These are phyloP conservation scores for Talaromyces albobiverticillius DNA, from an alignment of 2,329 filamentous ascomycete genomes.

Conservation along the genomic window DNA sequence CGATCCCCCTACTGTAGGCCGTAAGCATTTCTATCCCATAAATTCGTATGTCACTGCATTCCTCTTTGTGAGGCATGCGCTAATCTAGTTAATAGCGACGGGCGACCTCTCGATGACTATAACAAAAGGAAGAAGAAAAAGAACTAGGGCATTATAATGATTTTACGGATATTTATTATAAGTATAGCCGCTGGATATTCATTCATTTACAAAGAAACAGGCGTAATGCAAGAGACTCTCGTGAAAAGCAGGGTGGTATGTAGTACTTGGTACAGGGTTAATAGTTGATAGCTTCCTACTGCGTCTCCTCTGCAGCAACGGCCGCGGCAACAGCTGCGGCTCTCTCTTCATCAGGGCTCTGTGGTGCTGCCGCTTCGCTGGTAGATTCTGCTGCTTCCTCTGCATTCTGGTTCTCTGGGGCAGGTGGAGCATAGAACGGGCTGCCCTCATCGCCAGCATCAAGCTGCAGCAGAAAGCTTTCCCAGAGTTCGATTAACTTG, in stretches of 20 bases:
- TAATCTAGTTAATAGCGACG: too few species aligned
- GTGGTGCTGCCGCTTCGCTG: background rate
- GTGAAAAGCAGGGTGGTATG: background rate
- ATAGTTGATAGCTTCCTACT: conserved; percentile 4
- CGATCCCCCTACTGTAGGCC: too few species aligned
- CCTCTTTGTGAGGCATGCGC: too few species aligned
- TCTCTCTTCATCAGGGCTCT: conserved; percentile 9
- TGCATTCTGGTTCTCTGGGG: conserved; percentile 13
- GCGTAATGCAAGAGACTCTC: background rate
- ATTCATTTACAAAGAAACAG: conserved; percentile 6
- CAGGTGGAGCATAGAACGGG: conserved; percentile 40
- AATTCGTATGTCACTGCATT: too few species aligned
- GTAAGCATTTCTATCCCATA: too few species aligned
- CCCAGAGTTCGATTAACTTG: conserved; percentile 89
- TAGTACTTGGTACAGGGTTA: background rate
- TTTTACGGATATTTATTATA: too few species aligned
- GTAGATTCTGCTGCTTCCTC: conserved; percentile 7
- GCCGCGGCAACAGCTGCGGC: conserved; percentile 14
- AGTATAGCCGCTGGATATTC: background rate
- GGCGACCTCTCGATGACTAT: too few species aligned
- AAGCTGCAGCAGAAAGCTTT: conserved; percentile 94
- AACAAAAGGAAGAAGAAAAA: too few species aligned
- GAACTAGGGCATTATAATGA: too few species aligned
- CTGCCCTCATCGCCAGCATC: conserved; percentile 84
- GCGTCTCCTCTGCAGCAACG: conserved; percentile 13